Evolutionary conservation across 208 protist genomes (phyloP).

Genomic region (Wallacemonas sp.): DNA sequence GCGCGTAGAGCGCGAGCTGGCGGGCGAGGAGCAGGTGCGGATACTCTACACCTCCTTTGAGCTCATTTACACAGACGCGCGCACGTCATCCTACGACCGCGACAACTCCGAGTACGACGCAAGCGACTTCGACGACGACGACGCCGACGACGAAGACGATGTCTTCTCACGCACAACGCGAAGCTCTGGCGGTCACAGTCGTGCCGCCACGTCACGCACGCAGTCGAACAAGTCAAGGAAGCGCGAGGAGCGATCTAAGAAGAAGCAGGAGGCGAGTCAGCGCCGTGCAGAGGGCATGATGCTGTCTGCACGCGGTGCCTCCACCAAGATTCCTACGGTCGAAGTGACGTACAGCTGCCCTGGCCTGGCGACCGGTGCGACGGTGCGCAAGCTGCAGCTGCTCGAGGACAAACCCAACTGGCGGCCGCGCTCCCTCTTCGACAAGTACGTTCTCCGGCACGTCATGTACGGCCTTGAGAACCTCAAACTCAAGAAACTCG

Average conservation of each 20-base stretch:
- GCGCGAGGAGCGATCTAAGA: conserved; percentile 27
- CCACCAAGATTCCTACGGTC: conserved; percentile 29
- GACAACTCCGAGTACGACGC: conserved; percentile 7
- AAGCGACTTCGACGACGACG: conserved; percentile 10
- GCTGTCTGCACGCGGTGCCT: conserved; percentile 9
- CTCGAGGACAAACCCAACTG: conserved; percentile 64
- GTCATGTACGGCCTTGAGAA: conserved; percentile 41
- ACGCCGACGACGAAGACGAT: conserved; percentile 19
- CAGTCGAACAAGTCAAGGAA: conserved; percentile 17
- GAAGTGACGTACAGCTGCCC: conserved; percentile 62
- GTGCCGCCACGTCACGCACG: background rate
- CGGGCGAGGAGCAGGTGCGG: conserved; percentile 13
- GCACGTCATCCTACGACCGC: conserved; percentile 7
- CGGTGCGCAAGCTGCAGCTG: conserved; percentile 70
- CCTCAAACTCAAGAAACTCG: conserved; percentile 59
- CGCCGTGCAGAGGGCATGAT: background rate
- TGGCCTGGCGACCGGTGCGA: conserved; percentile 53
- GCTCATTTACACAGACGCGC: conserved; percentile 22
- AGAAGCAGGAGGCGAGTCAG: conserved; percentile 13
- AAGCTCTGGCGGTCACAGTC: conserved; percentile 10
- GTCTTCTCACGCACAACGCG: conserved; percentile 15
- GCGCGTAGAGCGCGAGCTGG: background rate
- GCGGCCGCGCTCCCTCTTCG: conserved; percentile 49
- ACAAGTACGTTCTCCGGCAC: conserved; percentile 32
- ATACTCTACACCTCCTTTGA: conserved; percentile 19